Conservation (phyloP, 768 basidiomycete species). For the Xerocomellus amylosporus region DNA sequence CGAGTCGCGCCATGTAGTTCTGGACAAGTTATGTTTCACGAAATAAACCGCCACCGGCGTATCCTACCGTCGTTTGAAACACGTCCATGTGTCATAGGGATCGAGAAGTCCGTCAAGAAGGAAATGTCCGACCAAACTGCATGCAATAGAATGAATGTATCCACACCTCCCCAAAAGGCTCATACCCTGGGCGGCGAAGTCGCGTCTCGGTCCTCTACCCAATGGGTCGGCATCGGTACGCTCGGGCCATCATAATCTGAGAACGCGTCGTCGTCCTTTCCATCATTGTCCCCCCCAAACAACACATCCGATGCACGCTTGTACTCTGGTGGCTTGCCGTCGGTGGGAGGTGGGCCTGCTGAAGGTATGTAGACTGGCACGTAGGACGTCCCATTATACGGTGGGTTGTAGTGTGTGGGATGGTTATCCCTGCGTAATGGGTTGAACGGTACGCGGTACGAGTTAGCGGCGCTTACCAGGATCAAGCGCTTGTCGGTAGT, state of each 20-base stretch:
- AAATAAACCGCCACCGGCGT: too few species aligned
- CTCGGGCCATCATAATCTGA: slow-evolving; percentile 44
- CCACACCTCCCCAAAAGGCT: background rate
- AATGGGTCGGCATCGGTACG: slow-evolving; percentile 33
- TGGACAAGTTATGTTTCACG: too few species aligned
- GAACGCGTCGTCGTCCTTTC: slow-evolving; percentile 51
- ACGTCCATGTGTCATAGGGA: background rate
- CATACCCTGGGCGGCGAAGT: slow-evolving; percentile 20
- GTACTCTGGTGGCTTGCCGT: slow-evolving; percentile 53
- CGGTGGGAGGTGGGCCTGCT: slow-evolving; percentile 45
- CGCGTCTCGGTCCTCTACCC: slow-evolving; percentile 44
- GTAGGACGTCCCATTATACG: slow-evolving; percentile 41
- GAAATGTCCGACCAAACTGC: background rate
- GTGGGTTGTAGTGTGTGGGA: slow-evolving; percentile 57
- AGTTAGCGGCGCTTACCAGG: slow-evolving; percentile 57
- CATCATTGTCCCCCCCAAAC: slow-evolving; percentile 30
- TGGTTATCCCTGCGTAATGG: slow-evolving; percentile 38
- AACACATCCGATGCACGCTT: slow-evolving; percentile 34
- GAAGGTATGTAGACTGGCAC: slow-evolving; percentile 46
- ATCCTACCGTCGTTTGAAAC: background rate
- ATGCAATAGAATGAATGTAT: background rate
- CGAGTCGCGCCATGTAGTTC: too few species aligned
- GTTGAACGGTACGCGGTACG: slow-evolving; percentile 41
- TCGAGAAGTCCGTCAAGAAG: background rate
- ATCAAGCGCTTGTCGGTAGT: slow-evolving; percentile 72